phyloP scores from a whole-genome alignment of 768 basidiomycete genomes.

The Leccinellum albellum region DNA sequence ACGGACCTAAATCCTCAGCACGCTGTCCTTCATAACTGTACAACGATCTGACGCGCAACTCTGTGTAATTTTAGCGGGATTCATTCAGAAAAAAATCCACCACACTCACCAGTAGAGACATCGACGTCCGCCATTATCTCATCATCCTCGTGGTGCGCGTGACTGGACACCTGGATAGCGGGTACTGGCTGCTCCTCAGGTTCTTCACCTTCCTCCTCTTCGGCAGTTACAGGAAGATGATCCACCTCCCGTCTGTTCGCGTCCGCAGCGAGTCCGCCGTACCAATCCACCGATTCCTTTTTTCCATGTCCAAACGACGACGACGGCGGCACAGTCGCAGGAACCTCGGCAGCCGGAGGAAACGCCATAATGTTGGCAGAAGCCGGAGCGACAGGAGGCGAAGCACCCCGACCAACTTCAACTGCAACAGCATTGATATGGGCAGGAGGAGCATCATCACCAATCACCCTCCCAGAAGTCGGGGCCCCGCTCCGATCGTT shows the following conservation, averaged over 20 bases:
- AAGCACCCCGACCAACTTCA: slow-evolving; percentile 30
- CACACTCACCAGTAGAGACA: slow-evolving; percentile 55
- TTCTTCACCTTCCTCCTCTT: slow-evolving; percentile 60
- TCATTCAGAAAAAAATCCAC: background rate
- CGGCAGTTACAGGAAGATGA: slow-evolving; percentile 49
- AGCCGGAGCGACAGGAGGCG: slow-evolving; percentile 3
- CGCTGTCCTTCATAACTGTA: slow-evolving; percentile 86
- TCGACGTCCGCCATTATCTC: slow-evolving; percentile 75
- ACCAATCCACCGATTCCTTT: slow-evolving; percentile 89
- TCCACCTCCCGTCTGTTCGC: slow-evolving; percentile 45
- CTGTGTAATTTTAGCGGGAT: slow-evolving; percentile 36
- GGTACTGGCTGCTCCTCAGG: slow-evolving; percentile 37
- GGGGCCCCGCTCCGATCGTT: slow-evolving; percentile 75
- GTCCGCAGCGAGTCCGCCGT: slow-evolving; percentile 72
- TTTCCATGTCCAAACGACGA: slow-evolving; percentile 39
- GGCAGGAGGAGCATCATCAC: slow-evolving; percentile 63
- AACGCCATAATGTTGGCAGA: too few species aligned
- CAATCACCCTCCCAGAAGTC: slow-evolving; percentile 74
- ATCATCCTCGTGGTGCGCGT: slow-evolving; percentile 34
- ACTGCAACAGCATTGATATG: slow-evolving; percentile 55
- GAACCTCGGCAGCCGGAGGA: too few species aligned
- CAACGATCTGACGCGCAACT: slow-evolving; percentile 71
- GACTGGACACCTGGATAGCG: slow-evolving; percentile 54
- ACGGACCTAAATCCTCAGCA: slow-evolving; percentile 81
- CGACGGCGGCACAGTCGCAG: slow-evolving; percentile 14